A percentile compares a stretch with the other conserved stretches of the same genome.
phyloP scores from a whole-genome alignment of 2,329 filamentous ascomycete genomes.

The Hypoxylon sp. region DNA sequence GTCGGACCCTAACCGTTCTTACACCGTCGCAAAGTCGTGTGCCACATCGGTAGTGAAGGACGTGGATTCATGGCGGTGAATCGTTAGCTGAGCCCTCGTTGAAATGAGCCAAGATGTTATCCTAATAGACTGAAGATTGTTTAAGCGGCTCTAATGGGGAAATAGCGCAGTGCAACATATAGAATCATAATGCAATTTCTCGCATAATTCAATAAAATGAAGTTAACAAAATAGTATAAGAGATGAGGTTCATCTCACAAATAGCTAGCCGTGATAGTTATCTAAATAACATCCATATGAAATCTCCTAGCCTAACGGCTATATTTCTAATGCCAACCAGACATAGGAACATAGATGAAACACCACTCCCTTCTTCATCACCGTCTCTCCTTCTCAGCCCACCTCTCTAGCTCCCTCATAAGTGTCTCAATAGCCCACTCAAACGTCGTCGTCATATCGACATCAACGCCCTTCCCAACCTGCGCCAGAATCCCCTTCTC shows the following conservation, averaged over 20 bases:
- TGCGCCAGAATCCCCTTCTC: constrained; percentile 66
- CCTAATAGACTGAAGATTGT: background rate
- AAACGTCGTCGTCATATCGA: constrained; percentile 73
- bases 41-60: constrained; percentile 48
- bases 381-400: constrained; percentile 12
- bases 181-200: background rate
- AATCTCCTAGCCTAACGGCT: background rate
- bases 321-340: background rate
- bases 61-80: constrained; percentile 56
- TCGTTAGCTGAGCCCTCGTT: background rate
- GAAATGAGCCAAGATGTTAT: background rate
- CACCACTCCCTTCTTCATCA: constrained; percentile 3
- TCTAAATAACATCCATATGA: background rate
- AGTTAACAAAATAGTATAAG: background rate
- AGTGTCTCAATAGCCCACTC: constrained; percentile 78
- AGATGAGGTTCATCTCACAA: background rate
- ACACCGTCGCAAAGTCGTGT: constrained; percentile 56
- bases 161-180: background rate
- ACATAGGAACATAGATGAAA: background rate
- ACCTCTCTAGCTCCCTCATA: constrained; percentile 62
- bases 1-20: constrained; percentile 67
- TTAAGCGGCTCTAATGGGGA: background rate
- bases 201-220: background rate
- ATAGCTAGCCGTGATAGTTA: background rate
- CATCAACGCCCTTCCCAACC: constrained; percentile 61